phyloP scores from a whole-genome alignment of 2,329 filamentous ascomycete species.

The Ophiostoma triangulosporum region DNA sequence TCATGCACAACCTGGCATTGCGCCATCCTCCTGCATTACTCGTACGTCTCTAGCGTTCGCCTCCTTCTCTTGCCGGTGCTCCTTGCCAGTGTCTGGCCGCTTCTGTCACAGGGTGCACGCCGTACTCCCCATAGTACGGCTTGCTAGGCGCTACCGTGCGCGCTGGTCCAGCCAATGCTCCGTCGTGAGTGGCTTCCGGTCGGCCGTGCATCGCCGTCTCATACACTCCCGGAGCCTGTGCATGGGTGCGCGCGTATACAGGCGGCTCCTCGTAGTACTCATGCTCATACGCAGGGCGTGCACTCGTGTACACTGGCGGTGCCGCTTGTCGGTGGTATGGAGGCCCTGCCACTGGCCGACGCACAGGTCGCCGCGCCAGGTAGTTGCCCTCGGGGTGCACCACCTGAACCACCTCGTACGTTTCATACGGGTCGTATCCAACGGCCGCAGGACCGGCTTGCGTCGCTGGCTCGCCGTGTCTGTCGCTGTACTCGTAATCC shows the following conservation, averaged over 20 bases:
- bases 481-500: background rate
- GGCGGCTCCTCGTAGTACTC: background rate
- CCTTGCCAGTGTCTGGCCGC: too few species aligned
- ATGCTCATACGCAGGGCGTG: background rate
- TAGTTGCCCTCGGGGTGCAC: conserved; percentile 32
- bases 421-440: conserved; percentile 26
- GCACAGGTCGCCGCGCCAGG: conserved; percentile 28
- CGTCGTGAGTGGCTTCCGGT: too few species aligned
- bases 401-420: conserved; percentile 33
- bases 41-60: too few species aligned
- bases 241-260: background rate
- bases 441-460: conserved; percentile 22
- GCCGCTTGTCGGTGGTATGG: background rate
- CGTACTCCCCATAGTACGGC: too few species aligned
- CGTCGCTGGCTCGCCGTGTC: background rate
- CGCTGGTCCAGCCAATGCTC: too few species aligned
- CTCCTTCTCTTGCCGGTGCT: too few species aligned
- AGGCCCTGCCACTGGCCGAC: conserved; percentile 4
- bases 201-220: background rate
- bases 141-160: too few species aligned
- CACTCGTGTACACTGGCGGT: background rate
- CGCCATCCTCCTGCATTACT: too few species aligned
- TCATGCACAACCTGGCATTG: too few species aligned
- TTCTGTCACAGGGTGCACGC: too few species aligned
- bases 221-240: background rate